These are phyloP conservation scores for Chytridiales sp. DNA, from an alignment of 371 early-diverging fungal species.

Conservation along the genomic window DNA sequence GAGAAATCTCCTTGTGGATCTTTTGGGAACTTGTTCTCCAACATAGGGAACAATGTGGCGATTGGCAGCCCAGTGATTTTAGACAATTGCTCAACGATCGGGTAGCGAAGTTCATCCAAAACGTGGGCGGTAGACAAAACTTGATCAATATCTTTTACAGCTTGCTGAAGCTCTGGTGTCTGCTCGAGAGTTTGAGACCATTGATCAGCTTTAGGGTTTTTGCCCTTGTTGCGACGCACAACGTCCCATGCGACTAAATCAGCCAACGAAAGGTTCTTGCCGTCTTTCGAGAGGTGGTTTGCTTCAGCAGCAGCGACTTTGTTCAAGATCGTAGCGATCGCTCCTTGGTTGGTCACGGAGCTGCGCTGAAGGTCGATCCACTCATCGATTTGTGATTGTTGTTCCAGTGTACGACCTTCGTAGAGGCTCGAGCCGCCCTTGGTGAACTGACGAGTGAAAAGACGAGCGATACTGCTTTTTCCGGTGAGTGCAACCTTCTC, in stretches of 20 bases:
- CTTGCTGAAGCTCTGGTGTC: slow-evolving; percentile 20
- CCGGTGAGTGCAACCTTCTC: slow-evolving; percentile 26
- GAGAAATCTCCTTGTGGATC: slow-evolving; percentile 40
- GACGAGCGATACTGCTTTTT: slow-evolving; percentile 36
- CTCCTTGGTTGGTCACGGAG: not conserved
- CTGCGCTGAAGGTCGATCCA: slow-evolving; percentile 28
- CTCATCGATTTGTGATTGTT: slow-evolving; percentile 26
- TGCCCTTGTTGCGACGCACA: slow-evolving; percentile 10
- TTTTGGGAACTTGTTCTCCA: slow-evolving; percentile 32
- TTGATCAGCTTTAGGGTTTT: slow-evolving; percentile 8
- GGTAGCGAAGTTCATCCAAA: slow-evolving; percentile 34
- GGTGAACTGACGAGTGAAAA: slow-evolving; percentile 32
- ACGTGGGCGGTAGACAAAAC: slow-evolving; percentile 12
- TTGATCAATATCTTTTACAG: slow-evolving; percentile 20
- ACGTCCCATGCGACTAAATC: slow-evolving; percentile 45
- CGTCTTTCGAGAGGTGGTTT: not conserved
- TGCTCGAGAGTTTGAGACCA: slow-evolving; percentile 24
- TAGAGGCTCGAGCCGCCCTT: slow-evolving; percentile 11
- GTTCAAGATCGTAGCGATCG: slow-evolving; percentile 8
- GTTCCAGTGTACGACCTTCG: slow-evolving; percentile 18
- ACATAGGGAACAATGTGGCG: slow-evolving; percentile 16
- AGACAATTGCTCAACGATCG: slow-evolving; percentile 34
- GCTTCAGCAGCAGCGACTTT: not conserved
- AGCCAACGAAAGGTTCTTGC: slow-evolving; percentile 27
- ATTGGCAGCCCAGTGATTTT: slow-evolving; percentile 19